A percentile compares a stretch with the other conserved stretches of the same genome.
phyloP scores from a whole-genome alignment of 1,139 yeast genomes.

The Nakaseomyces kungkrabaensis region DNA sequence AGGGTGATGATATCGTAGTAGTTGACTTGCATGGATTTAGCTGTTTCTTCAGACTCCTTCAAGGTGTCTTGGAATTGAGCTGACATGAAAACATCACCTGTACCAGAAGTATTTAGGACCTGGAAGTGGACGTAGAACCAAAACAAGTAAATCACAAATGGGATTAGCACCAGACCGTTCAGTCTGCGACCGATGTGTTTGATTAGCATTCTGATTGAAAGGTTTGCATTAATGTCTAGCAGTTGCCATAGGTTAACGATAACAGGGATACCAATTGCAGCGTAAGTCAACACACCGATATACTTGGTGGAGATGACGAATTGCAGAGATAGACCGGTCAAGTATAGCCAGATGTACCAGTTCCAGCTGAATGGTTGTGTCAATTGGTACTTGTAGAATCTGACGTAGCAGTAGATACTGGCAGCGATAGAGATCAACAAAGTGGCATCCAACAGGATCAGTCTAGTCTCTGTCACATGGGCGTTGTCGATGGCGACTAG shows the following conservation, averaged over 20 bases:
- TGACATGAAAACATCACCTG: slow-evolving; percentile 92
- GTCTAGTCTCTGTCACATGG: slow-evolving; percentile 81
- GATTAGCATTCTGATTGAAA: slow-evolving; percentile 46
- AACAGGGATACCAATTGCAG: slow-evolving; percentile 81
- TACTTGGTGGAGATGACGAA: slow-evolving; percentile 91
- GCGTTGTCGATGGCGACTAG: slow-evolving; percentile 85
- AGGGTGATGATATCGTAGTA: slow-evolving; percentile 70
- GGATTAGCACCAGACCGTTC: slow-evolving; percentile 63
- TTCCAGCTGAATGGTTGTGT: slow-evolving; percentile 47
- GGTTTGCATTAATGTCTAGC: slow-evolving; percentile 62
- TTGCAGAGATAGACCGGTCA: slow-evolving; percentile 79
- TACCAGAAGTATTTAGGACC: slow-evolving; percentile 75
- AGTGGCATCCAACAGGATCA: slow-evolving; percentile 86
- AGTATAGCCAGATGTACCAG: slow-evolving; percentile 85
- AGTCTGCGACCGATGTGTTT: slow-evolving; percentile 74
- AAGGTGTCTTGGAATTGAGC: slow-evolving; percentile 88
- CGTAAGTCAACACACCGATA: slow-evolving; percentile 86
- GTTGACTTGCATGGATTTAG: slow-evolving; percentile 59
- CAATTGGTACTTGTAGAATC: slow-evolving; percentile 61
- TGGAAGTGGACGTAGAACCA: slow-evolving; percentile 94
- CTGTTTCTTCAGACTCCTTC: slow-evolving; percentile 70
- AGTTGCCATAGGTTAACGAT: slow-evolving; percentile 77
- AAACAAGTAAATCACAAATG: slow-evolving; percentile 71
- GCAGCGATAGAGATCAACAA: slow-evolving; percentile 72
- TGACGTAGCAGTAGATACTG: slow-evolving; percentile 67